phyloP scores from a whole-genome alignment of 371 early-diverging fungal species.

The Apophysomyces sp. region DNA sequence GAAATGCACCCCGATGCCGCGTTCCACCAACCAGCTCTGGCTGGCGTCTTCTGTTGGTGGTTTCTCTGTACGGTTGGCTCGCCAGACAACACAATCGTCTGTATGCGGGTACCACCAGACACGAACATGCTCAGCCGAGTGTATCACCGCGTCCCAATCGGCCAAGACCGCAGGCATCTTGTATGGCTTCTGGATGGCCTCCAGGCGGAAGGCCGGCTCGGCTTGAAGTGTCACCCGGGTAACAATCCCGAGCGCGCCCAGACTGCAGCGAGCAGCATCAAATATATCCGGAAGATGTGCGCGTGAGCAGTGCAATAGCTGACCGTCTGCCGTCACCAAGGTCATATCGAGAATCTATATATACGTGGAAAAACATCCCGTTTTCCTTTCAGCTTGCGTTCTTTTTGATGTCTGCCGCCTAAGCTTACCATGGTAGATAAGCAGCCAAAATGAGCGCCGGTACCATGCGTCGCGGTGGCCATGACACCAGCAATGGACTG shows the following conservation, averaged over 20 bases:
- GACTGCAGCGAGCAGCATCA: conserved; percentile 69
- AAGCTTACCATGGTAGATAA: conserved; percentile 70
- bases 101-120: conserved; percentile 90
- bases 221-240: conserved; percentile 70
- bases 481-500: conserved; percentile 80
- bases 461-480: conserved; percentile 82
- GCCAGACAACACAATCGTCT: conserved; percentile 76
- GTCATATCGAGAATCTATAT: conserved; percentile 57
- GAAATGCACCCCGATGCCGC: conserved; percentile 55
- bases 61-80: conserved; percentile 65
- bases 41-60: conserved; percentile 18
- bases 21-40: conserved; percentile 50
- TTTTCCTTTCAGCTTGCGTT: too few relatives aligned
- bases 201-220: conserved; percentile 68
- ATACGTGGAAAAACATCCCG: not conserved
- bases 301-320: conserved; percentile 48
- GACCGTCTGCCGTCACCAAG: conserved; percentile 60
- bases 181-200: conserved; percentile 69
- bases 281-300: conserved; percentile 55
- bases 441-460: conserved; percentile 70
- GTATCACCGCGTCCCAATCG: conserved; percentile 54
- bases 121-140: conserved; percentile 77
- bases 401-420: not conserved
- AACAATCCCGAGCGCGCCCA: conserved; percentile 80
- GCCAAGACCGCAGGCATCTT: conserved; percentile 57